phyloP scores from a whole-genome alignment of 2,329 filamentous ascomycete species.

The Apiospora pterosperma region DNA sequence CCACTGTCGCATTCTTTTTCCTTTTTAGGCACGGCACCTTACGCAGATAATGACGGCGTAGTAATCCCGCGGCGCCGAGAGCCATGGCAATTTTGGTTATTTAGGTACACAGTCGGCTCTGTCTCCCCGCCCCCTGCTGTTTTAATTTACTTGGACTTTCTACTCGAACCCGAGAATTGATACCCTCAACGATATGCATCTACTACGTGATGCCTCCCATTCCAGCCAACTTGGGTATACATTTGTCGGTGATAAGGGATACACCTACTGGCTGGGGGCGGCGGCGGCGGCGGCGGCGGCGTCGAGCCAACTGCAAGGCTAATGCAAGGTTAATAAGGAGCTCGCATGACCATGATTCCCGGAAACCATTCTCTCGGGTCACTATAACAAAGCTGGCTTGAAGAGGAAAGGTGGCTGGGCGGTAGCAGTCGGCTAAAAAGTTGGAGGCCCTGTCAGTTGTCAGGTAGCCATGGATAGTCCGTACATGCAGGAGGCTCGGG shows the following conservation, averaged over 20 bases:
- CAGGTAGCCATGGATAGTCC: not conserved
- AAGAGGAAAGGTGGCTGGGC: constrained; percentile 4
- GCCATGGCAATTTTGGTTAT: not conserved
- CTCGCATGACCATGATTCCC: constrained; percentile 8
- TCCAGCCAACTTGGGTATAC: not conserved
- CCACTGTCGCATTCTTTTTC: not conserved
- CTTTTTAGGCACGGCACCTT: not conserved
- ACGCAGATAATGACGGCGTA: not conserved
- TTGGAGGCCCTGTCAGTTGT: not conserved
- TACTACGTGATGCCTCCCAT: not conserved
- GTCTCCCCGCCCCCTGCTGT: too few species aligned
- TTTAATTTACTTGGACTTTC: not conserved
- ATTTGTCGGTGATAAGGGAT: not conserved
- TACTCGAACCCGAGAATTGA: not conserved
- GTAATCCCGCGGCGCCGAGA: not conserved
- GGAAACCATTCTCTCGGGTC: constrained; percentile 10
- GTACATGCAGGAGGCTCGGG: not conserved
- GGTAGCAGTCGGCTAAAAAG: not conserved
- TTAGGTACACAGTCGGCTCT: too few species aligned
- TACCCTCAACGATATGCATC: too few species aligned
- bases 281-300: not conserved
- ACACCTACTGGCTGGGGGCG: not conserved
- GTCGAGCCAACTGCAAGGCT: constrained; percentile 9
- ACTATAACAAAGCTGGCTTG: not conserved
- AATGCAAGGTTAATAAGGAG: constrained; percentile 12